Percentiles rank a stretch among this genome's conserved stretches.
Conservation (phyloP, 208 protist genomes). For the Porcisia hertigi region DNA sequence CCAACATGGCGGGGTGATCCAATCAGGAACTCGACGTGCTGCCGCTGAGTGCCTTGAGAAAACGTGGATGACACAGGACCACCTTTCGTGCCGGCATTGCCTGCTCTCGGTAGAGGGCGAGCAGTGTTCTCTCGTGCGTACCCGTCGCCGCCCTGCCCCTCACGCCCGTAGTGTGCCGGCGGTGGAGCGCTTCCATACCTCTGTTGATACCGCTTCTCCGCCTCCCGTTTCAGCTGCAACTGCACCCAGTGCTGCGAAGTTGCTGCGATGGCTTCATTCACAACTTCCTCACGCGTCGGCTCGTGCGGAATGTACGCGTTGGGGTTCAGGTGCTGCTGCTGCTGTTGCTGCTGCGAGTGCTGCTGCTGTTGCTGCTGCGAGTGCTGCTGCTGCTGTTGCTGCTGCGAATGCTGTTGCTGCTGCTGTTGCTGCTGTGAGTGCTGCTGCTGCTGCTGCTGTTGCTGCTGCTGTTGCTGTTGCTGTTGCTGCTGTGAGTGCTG, state of each 20-base stretch:
- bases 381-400: too few relatives aligned
- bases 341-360: neutral
- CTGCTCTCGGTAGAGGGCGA: neutral
- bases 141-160: neutral
- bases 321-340: slow-evolving; percentile 1
- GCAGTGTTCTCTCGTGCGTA: slow-evolving; percentile 16
- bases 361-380: too few relatives aligned
- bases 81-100: neutral
- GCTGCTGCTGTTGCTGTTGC: too few relatives aligned
- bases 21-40: slow-evolving; percentile 37
- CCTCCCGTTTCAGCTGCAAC: slow-evolving; percentile 34
- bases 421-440: too few relatives aligned
- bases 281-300: slow-evolving; percentile 45
- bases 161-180: neutral
- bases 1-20: slow-evolving; percentile 38
- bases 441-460: neutral
- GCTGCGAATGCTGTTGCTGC: too few relatives aligned
- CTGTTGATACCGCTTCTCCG: slow-evolving; percentile 23
- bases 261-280: slow-evolving; percentile 42
- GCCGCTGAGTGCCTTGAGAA: neutral
- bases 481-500: too few relatives aligned
- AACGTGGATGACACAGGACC: neutral
- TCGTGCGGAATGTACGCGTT: slow-evolving; percentile 22
- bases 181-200: slow-evolving; percentile 4
- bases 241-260: slow-evolving; percentile 50